phyloP scores from a whole-genome alignment of 352 stramenopile genomes.

The Sclerospora graminicola region DNA sequence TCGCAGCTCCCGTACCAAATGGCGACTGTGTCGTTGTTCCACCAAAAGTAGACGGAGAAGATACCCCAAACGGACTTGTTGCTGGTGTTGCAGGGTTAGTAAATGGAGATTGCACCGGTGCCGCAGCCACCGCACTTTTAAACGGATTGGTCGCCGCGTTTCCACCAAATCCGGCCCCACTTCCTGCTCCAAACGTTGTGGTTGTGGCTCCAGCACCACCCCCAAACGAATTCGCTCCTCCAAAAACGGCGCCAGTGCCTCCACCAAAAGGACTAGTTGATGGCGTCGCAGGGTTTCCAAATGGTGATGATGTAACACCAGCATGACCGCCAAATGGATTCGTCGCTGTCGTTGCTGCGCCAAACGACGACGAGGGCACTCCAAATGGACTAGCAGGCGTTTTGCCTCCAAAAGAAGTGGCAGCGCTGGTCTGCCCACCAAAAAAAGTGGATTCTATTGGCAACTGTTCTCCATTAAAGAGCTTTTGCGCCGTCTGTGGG shows the following conservation, averaged over 20 bases:
- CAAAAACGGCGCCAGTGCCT: conserved; percentile 9
- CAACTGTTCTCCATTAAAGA: conserved; percentile 45
- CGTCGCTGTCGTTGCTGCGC: conserved; percentile 1
- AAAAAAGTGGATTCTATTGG: conserved; percentile 12
- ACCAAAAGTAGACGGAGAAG: conserved; percentile 17
- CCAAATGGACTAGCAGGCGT: conserved; percentile 10
- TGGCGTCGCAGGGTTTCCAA: conserved; percentile 9
- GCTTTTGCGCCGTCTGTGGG: conserved; percentile 31
- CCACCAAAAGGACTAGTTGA: conserved; percentile 25
- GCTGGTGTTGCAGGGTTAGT: conserved; percentile 11
- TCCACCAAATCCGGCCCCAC: conserved; percentile 12
- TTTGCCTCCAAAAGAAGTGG: conserved; percentile 14
- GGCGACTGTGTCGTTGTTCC: conserved; percentile 8
- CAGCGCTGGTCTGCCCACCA: conserved; percentile 4
- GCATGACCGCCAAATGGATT: conserved; percentile 13
- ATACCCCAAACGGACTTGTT: conserved; percentile 26
- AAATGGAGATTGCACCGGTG: conserved; percentile 16
- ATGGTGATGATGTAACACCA: conserved; percentile 9
- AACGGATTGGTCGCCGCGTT: conserved; percentile 14
- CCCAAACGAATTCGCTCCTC: conserved; percentile 25
- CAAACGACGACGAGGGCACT: conserved; percentile 9
- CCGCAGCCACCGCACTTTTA: conserved; percentile 6
- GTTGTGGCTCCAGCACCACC: conserved; percentile 12
- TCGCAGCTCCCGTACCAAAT: conserved; percentile 13
- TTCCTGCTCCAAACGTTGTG: conserved; percentile 17